Base-by-base conservation (phyloP, 129 eudicot genomes). In the Glebionis coronaria region DNA sequence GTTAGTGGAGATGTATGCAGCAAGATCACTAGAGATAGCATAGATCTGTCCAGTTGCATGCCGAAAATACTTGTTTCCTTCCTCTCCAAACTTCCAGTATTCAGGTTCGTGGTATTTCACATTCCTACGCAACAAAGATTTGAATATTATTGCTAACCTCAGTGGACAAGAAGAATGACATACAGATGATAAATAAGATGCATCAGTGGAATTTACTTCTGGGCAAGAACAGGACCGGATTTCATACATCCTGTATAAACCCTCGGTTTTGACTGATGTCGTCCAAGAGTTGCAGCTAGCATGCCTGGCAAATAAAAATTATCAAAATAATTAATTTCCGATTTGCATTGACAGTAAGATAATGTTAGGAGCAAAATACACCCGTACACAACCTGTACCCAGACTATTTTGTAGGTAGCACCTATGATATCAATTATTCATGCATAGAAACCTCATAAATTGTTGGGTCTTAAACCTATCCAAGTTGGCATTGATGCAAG, bases 31-130 rank as follows among this genome's bases (percentile, higher is more conserved):
- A 15, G 95, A 88, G 65, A 88, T 82, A 47, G 95, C 95, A 80
- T 88, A 88, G 57, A 88, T 88, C 81, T 88, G 95, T 19, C 95
- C 95, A n/a, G 91, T 88, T 72, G 95, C 95, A 78, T 88, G 95
- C 46, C 95, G 72, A 69, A 88, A 88, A 68, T 88, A 88, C 58
- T 88, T 88, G 76, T 82, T 88, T 56, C 95, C 95, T 45, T 88
- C 95, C 69, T 88, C 95, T 70, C 95, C 95, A 78, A 88, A 88
- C 65, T 88, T 88, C 95, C 95, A 88, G 79, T 71, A 84, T 74
- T 88, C 95, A 61, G 95, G 95, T 67, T 88, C 95, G 63, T 84
- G 95, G 81, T 88, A 88, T 70, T 88, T 88, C 4, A 84, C 90
- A 67, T 73, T 88, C 75, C 95, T 88, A 56, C 20, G 55, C 15